Evolutionary conservation across 495 filamentous ascomycete species (phyloP).

Genomic region (Opeltia flavorubescens): DNA sequence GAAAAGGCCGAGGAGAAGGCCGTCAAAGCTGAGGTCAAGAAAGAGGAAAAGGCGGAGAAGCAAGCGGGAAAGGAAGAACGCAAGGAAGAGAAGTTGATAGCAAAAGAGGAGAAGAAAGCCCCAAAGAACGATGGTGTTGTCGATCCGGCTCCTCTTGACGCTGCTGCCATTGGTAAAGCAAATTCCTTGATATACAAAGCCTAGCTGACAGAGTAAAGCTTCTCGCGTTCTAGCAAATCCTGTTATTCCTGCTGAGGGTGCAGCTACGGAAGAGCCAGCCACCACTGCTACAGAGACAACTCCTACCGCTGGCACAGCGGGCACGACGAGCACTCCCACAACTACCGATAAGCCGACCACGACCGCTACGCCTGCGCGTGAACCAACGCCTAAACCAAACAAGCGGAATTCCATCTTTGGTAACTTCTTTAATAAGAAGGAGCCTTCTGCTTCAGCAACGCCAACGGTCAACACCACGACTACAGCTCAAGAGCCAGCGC

Average conservation of each 20-base stretch:
- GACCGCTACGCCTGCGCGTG: conserved; percentile 7
- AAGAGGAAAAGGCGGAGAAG: conserved; percentile 21
- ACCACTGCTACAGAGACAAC: not conserved
- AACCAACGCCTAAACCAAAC: conserved; percentile 17
- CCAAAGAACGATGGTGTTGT: conserved; percentile 2
- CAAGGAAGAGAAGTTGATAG: conserved; percentile 9
- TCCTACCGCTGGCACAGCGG: not conserved
- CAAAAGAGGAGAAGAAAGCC: conserved; percentile 17
- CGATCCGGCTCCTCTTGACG: conserved; percentile 8
- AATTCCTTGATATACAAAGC: not conserved
- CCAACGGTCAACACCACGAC: conserved; percentile 31
- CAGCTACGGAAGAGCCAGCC: conserved; percentile 4
- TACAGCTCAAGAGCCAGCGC: conserved; percentile 36
- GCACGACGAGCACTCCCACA: conserved; percentile 6
- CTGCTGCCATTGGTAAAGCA: conserved; percentile 10
- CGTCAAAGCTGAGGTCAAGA: conserved; percentile 18
- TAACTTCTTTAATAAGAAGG: conserved; percentile 36
- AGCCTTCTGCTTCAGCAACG: conserved; percentile 17
- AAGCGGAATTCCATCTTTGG: conserved; percentile 41
- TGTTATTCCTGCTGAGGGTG: conserved; percentile 6
- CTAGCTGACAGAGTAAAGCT: conserved; percentile 7
- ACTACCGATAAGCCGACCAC: not conserved
- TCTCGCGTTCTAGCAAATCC: conserved; percentile 11
- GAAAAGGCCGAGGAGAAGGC: conserved; percentile 27
- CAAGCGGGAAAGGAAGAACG: conserved; percentile 15